Base-by-base conservation (phyloP, 306 rosid genomes). In the Ziziphus jujuba region DNA sequence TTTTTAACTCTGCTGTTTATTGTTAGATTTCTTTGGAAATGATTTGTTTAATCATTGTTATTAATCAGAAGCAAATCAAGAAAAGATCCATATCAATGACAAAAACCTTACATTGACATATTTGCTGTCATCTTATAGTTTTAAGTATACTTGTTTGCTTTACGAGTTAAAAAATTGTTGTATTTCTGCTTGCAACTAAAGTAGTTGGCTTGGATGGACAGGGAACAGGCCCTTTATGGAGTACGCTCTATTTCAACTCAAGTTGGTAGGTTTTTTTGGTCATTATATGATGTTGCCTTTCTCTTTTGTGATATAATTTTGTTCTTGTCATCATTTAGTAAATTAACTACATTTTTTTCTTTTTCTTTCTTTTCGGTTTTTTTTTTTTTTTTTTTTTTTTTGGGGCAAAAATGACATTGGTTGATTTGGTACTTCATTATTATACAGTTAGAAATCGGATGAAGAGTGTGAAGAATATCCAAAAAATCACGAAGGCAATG, bases 401-500 rank as follows among this genome's bases (percentile, higher is more conserved):
- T 13, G 10, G n/a, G n/a, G 20, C 24, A 9, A 17, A n/a, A 33
- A 43, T 59, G 20, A 48, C 48, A 36, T 57, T 53, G 67, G 38
- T 75, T 17, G 14, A 63, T 33, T n/a, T 22, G 75, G 60, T 47
- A 73, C 47, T 33, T 66, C 45, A 19, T 71, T 40, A 40, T 51
- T 11, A 3, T 73, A 51, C 84, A 93, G 99, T 93, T 66, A 82
- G 99, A 66, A 90, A 75, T 70, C 85, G 99, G 56, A 93, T 93
- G 99, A 90, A 90, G 89, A 93, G 97, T 93, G 97, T 93, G 69
- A 93, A 83, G 79, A 93, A 70, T 84, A 93, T 93, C 66, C 99
- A 93, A 86, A 93, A 93, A 67, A 93, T 93, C 69, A 93, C 99
- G 15, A 93, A 93, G 86, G 99, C 99, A 16, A 93, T 93, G 99